Conservation (phyloP, 805 yeast genomes). For the Saccharomyces kudriavzevii region DNA sequence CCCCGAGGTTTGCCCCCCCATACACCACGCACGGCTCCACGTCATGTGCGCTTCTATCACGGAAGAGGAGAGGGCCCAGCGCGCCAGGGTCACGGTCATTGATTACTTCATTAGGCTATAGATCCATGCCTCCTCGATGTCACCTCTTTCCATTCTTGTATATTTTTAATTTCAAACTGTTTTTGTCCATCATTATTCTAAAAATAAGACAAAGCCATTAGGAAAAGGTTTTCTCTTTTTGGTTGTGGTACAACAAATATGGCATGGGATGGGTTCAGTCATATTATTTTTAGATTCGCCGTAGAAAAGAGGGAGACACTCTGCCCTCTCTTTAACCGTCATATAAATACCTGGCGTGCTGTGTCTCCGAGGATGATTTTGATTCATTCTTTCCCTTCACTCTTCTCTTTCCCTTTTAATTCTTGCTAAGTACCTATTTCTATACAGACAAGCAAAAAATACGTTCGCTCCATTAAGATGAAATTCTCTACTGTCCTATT, state of each 20-base stretch:
- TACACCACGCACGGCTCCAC: neutral
- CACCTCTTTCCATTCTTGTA: neutral
- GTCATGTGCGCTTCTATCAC: neutral
- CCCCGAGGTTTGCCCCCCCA: neutral
- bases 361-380: neutral
- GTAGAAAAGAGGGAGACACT: neutral
- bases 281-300: neutral
- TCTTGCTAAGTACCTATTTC: neutral
- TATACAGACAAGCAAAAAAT: neutral
- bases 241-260: neutral
- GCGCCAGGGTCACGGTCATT: neutral
- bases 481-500: constrained; percentile 3
- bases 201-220: neutral
- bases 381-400: neutral
- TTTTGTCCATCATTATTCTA: neutral
- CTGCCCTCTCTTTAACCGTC: neutral
- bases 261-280: neutral
- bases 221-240: neutral
- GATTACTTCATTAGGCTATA: neutral
- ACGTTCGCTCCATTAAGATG: constrained; percentile 1
- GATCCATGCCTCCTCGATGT: neutral
- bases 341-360: neutral
- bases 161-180: neutral
- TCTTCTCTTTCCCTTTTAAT: neutral
- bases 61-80: neutral